These are phyloP conservation scores for Yamadazyma kanchanaburiensis DNA, from an alignment of 1,139 yeast species.

Conservation along the genomic window DNA sequence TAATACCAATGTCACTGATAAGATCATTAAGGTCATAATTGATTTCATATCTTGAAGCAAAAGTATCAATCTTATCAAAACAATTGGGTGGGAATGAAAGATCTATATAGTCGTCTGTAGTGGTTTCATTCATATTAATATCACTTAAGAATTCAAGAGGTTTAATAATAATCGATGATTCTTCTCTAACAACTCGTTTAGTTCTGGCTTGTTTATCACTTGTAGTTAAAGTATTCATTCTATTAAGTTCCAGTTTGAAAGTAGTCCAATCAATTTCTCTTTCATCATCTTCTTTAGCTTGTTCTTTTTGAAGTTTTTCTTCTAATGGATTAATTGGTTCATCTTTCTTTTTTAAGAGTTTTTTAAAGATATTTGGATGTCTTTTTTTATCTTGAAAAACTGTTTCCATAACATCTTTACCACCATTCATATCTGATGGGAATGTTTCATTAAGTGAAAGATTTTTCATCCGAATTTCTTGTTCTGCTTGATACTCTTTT, in stretches of 20 bases:
- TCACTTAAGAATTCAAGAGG: conserved; percentile 65
- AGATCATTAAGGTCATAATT: conserved; percentile 39
- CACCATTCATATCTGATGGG: conserved; percentile 14
- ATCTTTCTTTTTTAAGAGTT: conserved; percentile 38
- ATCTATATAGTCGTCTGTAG: conserved; percentile 20
- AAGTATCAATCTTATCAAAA: conserved; percentile 30
- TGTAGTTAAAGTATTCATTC: conserved; percentile 71
- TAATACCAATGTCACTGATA: conserved; percentile 43
- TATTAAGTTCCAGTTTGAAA: conserved; percentile 54
- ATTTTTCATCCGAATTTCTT: conserved; percentile 20
- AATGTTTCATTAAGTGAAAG: conserved; percentile 17
- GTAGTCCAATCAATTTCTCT: conserved; percentile 41
- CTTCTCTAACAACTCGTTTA: conserved; percentile 63
- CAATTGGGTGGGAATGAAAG: conserved; percentile 8
- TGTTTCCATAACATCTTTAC: conserved; percentile 33
- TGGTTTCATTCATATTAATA: conserved; percentile 41
- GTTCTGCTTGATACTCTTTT: conserved; percentile 23
- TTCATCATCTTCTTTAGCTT: conserved; percentile 17
- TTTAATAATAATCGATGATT: conserved; percentile 60
- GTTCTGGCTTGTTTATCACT: conserved; percentile 70
- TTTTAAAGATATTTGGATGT: conserved; percentile 54
- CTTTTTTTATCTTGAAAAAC: conserved; percentile 46
- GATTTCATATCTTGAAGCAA: conserved; percentile 28
- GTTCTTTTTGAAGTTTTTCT: conserved; percentile 25
- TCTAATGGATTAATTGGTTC: conserved; percentile 32